Evolutionary conservation across 805 yeast species (phyloP).

Genomic region (Cyberlindnera mississippiensis): DNA sequence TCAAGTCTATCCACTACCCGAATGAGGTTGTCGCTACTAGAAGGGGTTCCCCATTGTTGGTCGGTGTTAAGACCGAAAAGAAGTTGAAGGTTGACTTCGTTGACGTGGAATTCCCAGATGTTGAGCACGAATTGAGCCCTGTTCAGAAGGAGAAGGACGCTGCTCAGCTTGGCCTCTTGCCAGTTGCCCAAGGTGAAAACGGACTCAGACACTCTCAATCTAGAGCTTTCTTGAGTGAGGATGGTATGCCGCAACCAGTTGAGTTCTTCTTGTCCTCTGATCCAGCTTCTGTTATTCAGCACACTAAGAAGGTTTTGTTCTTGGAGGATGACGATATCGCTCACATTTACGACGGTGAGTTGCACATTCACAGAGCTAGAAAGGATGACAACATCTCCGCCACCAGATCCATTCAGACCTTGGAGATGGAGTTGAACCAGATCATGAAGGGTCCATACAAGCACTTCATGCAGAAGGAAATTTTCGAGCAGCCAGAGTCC

Average conservation of each 20-base stretch:
- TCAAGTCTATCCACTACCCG: slow-evolving; percentile 89
- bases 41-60: slow-evolving; percentile 95
- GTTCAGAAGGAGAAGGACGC: slow-evolving; percentile 20
- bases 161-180: slow-evolving; percentile 37
- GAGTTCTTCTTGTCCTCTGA: slow-evolving; percentile 96
- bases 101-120: slow-evolving; percentile 88
- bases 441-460: slow-evolving; percentile 96
- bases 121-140: slow-evolving; percentile 28
- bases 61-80: slow-evolving; percentile 95
- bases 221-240: slow-evolving; percentile 94
- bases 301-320: slow-evolving; percentile 94
- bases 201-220: slow-evolving; percentile 85
- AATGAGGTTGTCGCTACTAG: slow-evolving; percentile 95
- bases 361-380: slow-evolving; percentile 95
- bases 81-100: slow-evolving; percentile 96
- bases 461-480: slow-evolving; percentile 98
- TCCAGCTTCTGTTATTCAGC: slow-evolving; percentile 94
- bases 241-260: slow-evolving; percentile 87
- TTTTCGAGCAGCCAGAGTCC: slow-evolving; percentile 97
- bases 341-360: slow-evolving; percentile 95
- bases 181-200: slow-evolving; percentile 52
- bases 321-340: slow-evolving; percentile 98
- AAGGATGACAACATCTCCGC: slow-evolving; percentile 86
- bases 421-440: slow-evolving; percentile 95
- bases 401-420: slow-evolving; percentile 91